A percentile compares a stretch with the other conserved stretches of the same genome.
phyloP scores from a whole-genome alignment of 1,284 basidiomycete genomes.

The Moesziomyces sp. region DNA sequence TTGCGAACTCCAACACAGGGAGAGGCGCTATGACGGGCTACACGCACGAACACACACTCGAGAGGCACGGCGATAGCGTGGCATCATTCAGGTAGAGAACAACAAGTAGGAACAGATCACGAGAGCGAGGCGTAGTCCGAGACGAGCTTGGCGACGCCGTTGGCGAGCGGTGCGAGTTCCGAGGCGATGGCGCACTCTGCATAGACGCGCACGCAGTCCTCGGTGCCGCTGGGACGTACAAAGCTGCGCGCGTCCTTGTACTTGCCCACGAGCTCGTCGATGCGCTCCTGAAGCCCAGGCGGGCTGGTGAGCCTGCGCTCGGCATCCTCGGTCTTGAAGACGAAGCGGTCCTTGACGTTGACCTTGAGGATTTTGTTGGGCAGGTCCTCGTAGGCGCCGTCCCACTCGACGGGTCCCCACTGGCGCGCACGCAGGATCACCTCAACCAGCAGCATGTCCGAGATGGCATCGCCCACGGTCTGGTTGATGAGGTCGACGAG shows the following conservation, averaged over 20 bases:
- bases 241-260: constrained; percentile 89
- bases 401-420: constrained; percentile 80
- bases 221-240: constrained; percentile 95
- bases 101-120: background rate
- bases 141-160: constrained; percentile 59
- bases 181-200: constrained; percentile 84
- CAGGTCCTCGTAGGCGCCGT: constrained; percentile 89
- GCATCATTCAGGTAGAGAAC: no score
- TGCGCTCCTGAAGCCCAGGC: constrained; percentile 81
- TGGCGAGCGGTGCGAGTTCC: constrained; percentile 75
- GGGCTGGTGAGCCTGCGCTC: constrained; percentile 88
- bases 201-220: constrained; percentile 97
- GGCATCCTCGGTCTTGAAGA: constrained; percentile 92
- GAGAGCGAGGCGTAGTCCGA: constrained; percentile 32
- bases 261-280: constrained; percentile 84
- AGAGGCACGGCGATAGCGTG: no score
- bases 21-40: no score
- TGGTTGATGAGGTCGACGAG: constrained; percentile 93
- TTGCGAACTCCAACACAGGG: no score
- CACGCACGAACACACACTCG: no score
- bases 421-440: constrained; percentile 81
- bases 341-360: constrained; percentile 81
- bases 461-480: constrained; percentile 96
- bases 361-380: constrained; percentile 98
- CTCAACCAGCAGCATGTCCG: constrained; percentile 95